Percentiles rank a stretch among this genome's conserved stretches.
These are phyloP conservation scores for Inosperma sp. DNA, from an alignment of 768 basidiomycete genomes.

Conservation along the genomic window DNA sequence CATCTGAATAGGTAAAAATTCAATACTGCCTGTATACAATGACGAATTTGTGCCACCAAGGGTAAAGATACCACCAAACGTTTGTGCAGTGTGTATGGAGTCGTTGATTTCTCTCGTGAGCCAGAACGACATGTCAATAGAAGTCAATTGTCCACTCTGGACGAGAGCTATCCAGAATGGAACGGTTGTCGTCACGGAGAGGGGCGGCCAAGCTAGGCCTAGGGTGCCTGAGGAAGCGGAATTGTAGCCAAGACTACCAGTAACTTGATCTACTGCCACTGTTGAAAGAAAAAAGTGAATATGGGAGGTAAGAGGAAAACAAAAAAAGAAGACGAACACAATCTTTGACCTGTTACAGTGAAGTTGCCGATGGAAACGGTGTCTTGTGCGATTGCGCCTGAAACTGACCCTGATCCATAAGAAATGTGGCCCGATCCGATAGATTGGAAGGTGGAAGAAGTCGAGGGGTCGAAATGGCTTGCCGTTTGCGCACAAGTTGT, in stretches of 20 bases:
- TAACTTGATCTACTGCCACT: constrained; percentile 57
- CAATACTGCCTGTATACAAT: constrained; percentile 65
- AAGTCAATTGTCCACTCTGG: constrained; percentile 36
- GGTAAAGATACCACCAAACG: constrained; percentile 66
- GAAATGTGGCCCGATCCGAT: constrained; percentile 33
- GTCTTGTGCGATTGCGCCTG: constrained; percentile 52
- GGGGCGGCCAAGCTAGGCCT: constrained; percentile 65
- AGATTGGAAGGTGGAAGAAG: constrained; percentile 23
- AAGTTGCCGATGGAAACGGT: constrained; percentile 65
- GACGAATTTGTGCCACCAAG: constrained; percentile 62
- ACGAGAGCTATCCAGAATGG: constrained; percentile 68
- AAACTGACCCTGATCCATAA: constrained; percentile 71
- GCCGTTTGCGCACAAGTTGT: constrained; percentile 37
- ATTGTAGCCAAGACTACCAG: constrained; percentile 43
- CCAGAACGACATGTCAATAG: constrained; percentile 61
- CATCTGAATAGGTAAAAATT: constrained; percentile 52
- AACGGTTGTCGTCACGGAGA: constrained; percentile 49
- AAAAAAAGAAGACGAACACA: constrained; percentile 39
- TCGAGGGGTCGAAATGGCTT: constrained; percentile 40
- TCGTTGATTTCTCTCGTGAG: constrained; percentile 48
- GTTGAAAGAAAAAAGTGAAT: no score
- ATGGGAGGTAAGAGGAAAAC: neutral
- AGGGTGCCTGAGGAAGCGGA: constrained; percentile 65
- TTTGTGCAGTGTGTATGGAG: constrained; percentile 26
- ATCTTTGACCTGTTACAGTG: constrained; percentile 46